A percentile compares a stretch with the other conserved stretches of the same genome.
phyloP scores from a whole-genome alignment of 2,329 filamentous ascomycete genomes.

The Aureobasidium sp. region DNA sequence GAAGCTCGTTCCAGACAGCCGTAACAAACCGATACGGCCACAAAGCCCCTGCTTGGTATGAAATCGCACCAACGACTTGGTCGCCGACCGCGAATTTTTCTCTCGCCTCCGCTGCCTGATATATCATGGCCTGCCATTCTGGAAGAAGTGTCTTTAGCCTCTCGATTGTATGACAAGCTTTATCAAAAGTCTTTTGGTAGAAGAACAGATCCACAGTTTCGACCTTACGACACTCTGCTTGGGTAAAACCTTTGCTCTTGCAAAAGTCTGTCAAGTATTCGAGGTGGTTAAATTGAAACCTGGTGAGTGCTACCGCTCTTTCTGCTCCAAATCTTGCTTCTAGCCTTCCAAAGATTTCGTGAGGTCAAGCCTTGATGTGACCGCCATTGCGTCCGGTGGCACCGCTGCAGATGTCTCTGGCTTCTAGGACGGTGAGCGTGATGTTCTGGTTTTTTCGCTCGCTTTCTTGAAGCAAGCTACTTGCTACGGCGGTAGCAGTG shows the following conservation, averaged over 20 bases:
- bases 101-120: background rate
- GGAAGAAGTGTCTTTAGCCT: background rate
- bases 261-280: background rate
- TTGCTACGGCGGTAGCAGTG: conserved; percentile 22
- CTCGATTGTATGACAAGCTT: background rate
- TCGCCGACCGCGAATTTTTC: background rate
- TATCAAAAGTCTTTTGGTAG: background rate
- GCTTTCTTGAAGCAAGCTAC: conserved; percentile 26
- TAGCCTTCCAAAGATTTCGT: background rate
- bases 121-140: background rate
- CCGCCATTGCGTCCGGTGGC: conserved; percentile 41
- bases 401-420: conserved; percentile 34
- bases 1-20: background rate
- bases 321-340: background rate
- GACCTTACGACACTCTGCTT: background rate
- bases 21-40: conserved; percentile 3
- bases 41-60: background rate
- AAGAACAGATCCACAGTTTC: background rate
- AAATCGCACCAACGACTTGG: background rate
- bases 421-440: conserved; percentile 34
- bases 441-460: conserved; percentile 13
- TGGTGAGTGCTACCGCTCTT: background rate
- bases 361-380: conserved; percentile 28
- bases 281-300: background rate
- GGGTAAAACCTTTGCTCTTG: background rate